Conservation (phyloP, 2,329 filamentous ascomycete genomes). For the Exophiala spinifera region DNA sequence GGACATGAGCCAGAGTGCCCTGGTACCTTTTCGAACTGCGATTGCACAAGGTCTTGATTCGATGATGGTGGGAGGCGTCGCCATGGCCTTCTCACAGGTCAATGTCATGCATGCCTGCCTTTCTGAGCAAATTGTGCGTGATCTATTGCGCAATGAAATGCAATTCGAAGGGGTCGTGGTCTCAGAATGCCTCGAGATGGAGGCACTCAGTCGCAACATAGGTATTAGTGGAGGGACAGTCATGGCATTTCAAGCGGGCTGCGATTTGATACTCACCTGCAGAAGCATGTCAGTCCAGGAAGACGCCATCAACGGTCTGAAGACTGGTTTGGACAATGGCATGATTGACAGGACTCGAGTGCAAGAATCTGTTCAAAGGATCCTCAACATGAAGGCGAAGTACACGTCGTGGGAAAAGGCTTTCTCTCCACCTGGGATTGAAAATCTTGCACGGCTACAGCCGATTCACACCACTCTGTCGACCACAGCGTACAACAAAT, state of each 20-base stretch:
- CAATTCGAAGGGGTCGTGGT: constrained; percentile 90
- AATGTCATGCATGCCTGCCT: constrained; percentile 95
- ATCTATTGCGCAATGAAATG: constrained; percentile 80
- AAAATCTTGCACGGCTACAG: constrained; percentile 74
- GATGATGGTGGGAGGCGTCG: constrained; percentile 94
- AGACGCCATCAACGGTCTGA: constrained; percentile 86
- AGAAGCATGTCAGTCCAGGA: constrained; percentile 84
- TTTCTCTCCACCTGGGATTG: constrained; percentile 77
- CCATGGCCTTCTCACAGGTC: constrained; percentile 85
- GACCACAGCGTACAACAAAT: constrained; percentile 81
- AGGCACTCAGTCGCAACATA: constrained; percentile 89
- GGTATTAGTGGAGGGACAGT: constrained; percentile 96
- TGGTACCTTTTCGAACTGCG: constrained; percentile 88
- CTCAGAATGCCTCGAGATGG: constrained; percentile 95
- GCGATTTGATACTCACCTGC: constrained; percentile 85
- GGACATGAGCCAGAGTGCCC: constrained; percentile 83
- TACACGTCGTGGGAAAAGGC: constrained; percentile 91
- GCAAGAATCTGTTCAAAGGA: constrained; percentile 72
- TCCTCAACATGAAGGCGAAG: constrained; percentile 75
- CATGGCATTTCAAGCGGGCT: constrained; percentile 95
- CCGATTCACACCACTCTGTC: constrained; percentile 78
- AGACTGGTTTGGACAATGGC: constrained; percentile 83
- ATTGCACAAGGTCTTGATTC: constrained; percentile 82
- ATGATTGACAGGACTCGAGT: constrained; percentile 81
- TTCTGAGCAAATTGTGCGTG: constrained; percentile 88